Base-by-base conservation (phyloP, 768 basidiomycete species). In the Hemileccinum rubropunctum region DNA sequence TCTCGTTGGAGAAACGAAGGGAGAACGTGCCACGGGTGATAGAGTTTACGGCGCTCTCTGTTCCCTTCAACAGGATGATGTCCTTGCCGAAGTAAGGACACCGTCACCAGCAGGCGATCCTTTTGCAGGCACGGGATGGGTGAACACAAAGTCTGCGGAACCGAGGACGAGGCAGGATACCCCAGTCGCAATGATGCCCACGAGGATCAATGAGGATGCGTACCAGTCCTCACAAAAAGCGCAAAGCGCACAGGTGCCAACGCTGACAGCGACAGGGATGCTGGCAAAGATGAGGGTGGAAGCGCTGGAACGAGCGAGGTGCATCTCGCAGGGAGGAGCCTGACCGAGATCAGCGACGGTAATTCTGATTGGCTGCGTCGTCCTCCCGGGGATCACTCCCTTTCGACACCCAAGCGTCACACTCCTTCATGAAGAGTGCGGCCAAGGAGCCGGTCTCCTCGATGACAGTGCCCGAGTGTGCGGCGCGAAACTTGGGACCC, bases 401-500 rank as follows among this genome's bases (percentile, higher is more conserved):
- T 6, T 49, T 50, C 13, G 47, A 45, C n/a, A 40, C 21, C 43
- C 46, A 53, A 36, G 51, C 3, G 2, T 39, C 35, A n/a, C 59
- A 62, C 44, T 47, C 52, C 9, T 57, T 49, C 54, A 57, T 42
- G 17, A 32, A 85, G 73, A 69, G 87, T 81, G 37, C 68, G 74
- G 21, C 89, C 83, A 60, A 77, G 64, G 15, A 81, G 70, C 45
- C 78, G 73, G 60, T 79, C 73, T 32, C 68, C 59, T n/a, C 66
- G 1, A 69, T 58, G 64, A 52, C 73, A 75, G 54, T 88, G 64
- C 65, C 86, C 76, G 40, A 91, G 68, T 21, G 81, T 57, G 88
- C 83, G 0, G 86, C 81, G 52, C 88, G 81, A 66, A 79, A 92
- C 60, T 88, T 91, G 41, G 88, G 88, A 2, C 68, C 68, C 12